Percentiles rank a stretch among this genome's conserved stretches.
These are phyloP conservation scores for Coprinellus micaceus DNA, from an alignment of 768 basidiomycete genomes.

Conservation along the genomic window DNA sequence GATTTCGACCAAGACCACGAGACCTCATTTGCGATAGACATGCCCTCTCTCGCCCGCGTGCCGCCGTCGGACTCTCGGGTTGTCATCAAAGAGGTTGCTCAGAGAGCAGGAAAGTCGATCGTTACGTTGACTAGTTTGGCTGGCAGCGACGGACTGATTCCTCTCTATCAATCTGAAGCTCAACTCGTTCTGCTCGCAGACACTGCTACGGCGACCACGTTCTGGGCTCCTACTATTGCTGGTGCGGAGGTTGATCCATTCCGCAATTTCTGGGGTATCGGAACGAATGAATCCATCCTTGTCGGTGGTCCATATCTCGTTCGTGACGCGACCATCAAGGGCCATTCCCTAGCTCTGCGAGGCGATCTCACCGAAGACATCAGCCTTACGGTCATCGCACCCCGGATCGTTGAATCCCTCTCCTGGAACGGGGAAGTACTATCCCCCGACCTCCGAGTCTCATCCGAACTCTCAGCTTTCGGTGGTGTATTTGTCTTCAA, in stretches of 20 bases:
- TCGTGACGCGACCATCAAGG: slow-evolving; percentile 48
- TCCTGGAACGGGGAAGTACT: slow-evolving; percentile 71
- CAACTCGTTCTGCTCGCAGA: slow-evolving; percentile 74
- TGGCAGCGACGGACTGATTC: slow-evolving; percentile 55
- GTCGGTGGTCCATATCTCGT: slow-evolving; percentile 66
- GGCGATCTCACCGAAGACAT: slow-evolving; percentile 67
- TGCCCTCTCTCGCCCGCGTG: slow-evolving; percentile 8
- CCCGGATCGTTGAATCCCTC: slow-evolving; percentile 45
- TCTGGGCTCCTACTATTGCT: slow-evolving; percentile 74
- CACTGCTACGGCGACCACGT: slow-evolving; percentile 59
- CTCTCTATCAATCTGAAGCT: slow-evolving; percentile 61
- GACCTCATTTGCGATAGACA: slow-evolving; percentile 28
- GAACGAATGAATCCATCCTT: slow-evolving; percentile 66
- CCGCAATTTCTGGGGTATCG: slow-evolving; percentile 66
- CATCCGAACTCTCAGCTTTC: slow-evolving; percentile 34
- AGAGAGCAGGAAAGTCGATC: slow-evolving; percentile 17
- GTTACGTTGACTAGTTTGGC: slow-evolving; percentile 52
- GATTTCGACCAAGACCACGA: slow-evolving; percentile 55
- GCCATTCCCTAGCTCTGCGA: slow-evolving; percentile 49
- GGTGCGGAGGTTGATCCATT: slow-evolving; percentile 37
- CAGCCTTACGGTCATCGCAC: slow-evolving; percentile 61
- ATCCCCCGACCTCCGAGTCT: slow-evolving; percentile 28
- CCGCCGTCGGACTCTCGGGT: no score
- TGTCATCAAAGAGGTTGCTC: slow-evolving; percentile 27
- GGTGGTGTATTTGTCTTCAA: slow-evolving; percentile 42